Evolutionary conservation across 2,329 filamentous ascomycete genomes (phyloP), one percentile per base, ranked within the genome.

Genomic region (Monilinia aucupariae): DNA sequence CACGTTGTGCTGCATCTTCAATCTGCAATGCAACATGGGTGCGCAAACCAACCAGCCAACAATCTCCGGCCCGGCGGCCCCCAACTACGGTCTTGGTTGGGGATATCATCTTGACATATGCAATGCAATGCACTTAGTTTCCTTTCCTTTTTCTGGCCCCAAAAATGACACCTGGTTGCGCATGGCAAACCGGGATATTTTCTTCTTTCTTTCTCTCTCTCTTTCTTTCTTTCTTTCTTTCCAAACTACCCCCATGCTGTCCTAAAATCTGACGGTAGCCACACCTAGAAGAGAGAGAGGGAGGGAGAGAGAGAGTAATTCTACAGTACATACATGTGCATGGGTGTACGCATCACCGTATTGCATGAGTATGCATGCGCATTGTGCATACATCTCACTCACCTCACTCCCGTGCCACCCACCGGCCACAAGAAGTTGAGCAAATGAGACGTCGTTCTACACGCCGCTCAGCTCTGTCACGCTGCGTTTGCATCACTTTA

Each of bases 181-280:
- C 60, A 62, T 62, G 60, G 60, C 60, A 62, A 62, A 47, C 60
- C 52, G 27, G 60, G 60, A 62, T 62, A 12, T 25, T 25, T 47
- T 37, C n/a, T 1, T 6, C 6, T 30, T 30, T 6, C 27, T 30
- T 6, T n/a, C n/a, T 6, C 6, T 30, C 6, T 6, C 27, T 30
- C 27, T n/a, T n/a, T n/a, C n/a, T n/a, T n/a, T n/a, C n/a, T n/a
- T n/a, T n/a, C n/a, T n/a, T n/a, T n/a, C n/a, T 32, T 34, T 30
- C 37, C 15, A 15, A 39, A 39, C 37, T 15, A 34, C 34, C 37
- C 17, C 25, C 27, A 50, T 5, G 25, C 10, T 17, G 8, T 10
- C 59, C 27, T 30, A 6, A 30, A 3, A 30, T 30, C 27, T 30
- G 27, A 62, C 43, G 37, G 59, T 41, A 48, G 45, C 50, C 50